Evolutionary conservation across 163 green algal genomes (phyloP), one percentile per base, ranked within the genome.

Genomic region (Chloromonas sp.): DNA sequence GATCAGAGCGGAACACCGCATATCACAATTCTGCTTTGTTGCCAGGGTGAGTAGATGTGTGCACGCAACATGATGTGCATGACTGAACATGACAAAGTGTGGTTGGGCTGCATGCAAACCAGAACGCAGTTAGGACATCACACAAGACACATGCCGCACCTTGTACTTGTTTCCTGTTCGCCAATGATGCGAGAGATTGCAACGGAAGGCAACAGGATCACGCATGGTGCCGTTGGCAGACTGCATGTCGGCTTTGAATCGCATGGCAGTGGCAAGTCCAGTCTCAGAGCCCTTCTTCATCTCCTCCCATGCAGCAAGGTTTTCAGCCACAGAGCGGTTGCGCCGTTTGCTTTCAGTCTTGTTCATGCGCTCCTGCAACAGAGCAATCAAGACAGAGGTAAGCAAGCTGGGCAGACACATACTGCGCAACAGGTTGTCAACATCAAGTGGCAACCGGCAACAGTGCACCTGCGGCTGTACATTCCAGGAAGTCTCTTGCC

Each of bases 131-230:
- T 36, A 36, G 36, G 36, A 36, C 36, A 36, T 36, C 36, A 36
- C 36, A 36, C 36, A 36, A 36, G 36, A 36, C 36, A 36, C 36
- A 36, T 36, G 36, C 14, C 86, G 71, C 79, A 96, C 94, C 92
- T 98, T 98, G 91, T 96, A 98, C 83, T 95, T 96, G 62, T 89
- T 86, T 60, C 96, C 97, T 5, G 96, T 98, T 70, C 95, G 91
- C 93, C 95, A 97, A 89, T 99, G 97, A 76, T 93, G 96, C 2
- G 91, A 94, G 14, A 92, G 83, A 87, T 99, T 99, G 93, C 96
- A 98, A 74, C 97, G 91, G 90, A 95, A 99, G 3, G 91, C 94
- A n/a, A 99, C 97, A 11, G 97, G 97, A 89, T 99, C 97, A 0
- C 97, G 90, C 92, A 99, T 88, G 36, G 91, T 93, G 84, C 95